These are phyloP conservation scores for Pichia gijzeniarum DNA, from an alignment of 805 yeast species.

Conservation along the genomic window DNA sequence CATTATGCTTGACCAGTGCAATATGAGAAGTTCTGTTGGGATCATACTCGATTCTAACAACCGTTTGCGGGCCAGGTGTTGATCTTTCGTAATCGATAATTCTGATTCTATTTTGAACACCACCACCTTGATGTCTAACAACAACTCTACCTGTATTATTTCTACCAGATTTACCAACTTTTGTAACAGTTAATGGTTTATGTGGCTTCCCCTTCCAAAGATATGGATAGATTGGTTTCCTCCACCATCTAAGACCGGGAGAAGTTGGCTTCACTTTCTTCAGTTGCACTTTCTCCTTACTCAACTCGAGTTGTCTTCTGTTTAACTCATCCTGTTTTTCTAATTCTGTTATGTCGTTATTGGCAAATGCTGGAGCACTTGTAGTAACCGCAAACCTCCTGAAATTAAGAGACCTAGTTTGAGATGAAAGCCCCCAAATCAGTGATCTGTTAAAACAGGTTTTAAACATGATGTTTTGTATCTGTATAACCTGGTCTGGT, in stretches of 20 bases:
- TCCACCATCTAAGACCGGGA: conserved; percentile 85
- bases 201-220: conserved; percentile 82
- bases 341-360: conserved; percentile 52
- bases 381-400: conserved; percentile 17
- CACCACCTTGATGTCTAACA: conserved; percentile 95
- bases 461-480: neutral
- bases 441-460: neutral
- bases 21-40: conserved; percentile 93
- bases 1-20: conserved; percentile 62
- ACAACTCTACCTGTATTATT: conserved; percentile 84
- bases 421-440: neutral
- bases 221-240: conserved; percentile 81
- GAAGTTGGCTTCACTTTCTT: conserved; percentile 74
- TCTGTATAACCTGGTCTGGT: too few relatives aligned
- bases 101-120: conserved; percentile 84
- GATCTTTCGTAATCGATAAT: conserved; percentile 69
- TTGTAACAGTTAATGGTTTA: conserved; percentile 64
- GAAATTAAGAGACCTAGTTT: neutral
- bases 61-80: conserved; percentile 67
- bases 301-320: conserved; percentile 64
- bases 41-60: conserved; percentile 87
- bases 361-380: neutral
- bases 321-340: conserved; percentile 73
- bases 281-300: conserved; percentile 63
- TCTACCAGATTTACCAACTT: conserved; percentile 77